Evolutionary conservation across 1,139 yeast species (phyloP), one percentile per base, ranked within the genome.

Genomic region (Geotrichum restrictum): DNA sequence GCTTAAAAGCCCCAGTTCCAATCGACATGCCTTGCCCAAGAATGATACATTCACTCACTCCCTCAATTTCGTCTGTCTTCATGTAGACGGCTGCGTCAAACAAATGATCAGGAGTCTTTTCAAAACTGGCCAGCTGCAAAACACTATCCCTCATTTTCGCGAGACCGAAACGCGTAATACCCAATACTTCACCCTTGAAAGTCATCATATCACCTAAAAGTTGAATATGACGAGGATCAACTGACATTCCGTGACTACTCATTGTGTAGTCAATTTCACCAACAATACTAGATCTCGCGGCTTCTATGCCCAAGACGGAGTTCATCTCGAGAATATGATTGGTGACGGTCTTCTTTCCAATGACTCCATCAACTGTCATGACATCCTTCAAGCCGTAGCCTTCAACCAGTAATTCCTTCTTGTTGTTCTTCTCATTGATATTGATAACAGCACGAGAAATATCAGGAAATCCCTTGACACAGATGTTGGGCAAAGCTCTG

Each of bases 201-300:
- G 98, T 88, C 99, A 94, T 94, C 54, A 94, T 98, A 69, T 94
- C 99, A 59, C 98, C 98, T 59, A 94, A 74, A 50, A 94, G 75
- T 73, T 93, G 98, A 68, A 94, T 89, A 72, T 94, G 99, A 76
- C 99, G 95, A 58, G 98, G 98, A 76, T 94, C 99, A 54, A 94
- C 98, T 69, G 95, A 88, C 98, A 94, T 94, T 71, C 98, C 98
- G 76, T 94, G 98, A 70, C 89, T 88, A 70, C 95, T 84, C 99
- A 94, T 94, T 53, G 98, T 94, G 66, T 91, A 89, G 69, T 88
- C 96, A 69, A 94, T 93, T 74, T 94, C 98, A 59, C 83, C 83
- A 66, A 93, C 86, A 67, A 94, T 94, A 60, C 95, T 84, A 0
- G 89, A 76, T 69, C 99, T 79, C 0, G 98, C 98, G 1, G 99